phyloP scores from a whole-genome alignment of 306 rosid genomes.

The Citrullus mucosospermus region DNA sequence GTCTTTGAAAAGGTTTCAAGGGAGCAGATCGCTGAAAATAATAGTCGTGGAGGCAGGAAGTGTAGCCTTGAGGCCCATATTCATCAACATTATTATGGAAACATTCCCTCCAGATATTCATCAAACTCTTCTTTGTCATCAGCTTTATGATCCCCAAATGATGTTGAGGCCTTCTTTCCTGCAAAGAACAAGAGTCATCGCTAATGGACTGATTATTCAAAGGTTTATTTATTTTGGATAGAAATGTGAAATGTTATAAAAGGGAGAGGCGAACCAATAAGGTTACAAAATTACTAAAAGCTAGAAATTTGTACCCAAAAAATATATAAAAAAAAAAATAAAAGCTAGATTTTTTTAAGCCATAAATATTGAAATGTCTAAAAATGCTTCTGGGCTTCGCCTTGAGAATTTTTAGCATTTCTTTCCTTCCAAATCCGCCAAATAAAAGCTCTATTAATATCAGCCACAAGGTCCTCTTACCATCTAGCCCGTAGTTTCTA shows the following conservation, averaged over 20 bases:
- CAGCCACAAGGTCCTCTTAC: neutral
- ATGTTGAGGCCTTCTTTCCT: constrained; percentile 51
- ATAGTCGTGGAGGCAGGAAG: neutral
- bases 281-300: neutral
- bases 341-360: neutral
- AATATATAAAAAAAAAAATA: neutral
- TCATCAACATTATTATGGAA: constrained; percentile 30
- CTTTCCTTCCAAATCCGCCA: neutral
- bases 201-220: neutral
- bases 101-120: constrained; percentile 82
- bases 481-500: neutral
- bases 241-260: neutral
- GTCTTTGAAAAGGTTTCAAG: neutral
- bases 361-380: neutral
- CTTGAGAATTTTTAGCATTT: neutral
- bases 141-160: constrained; percentile 29
- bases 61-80: neutral
- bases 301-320: no score
- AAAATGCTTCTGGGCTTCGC: neutral
- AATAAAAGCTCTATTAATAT: neutral
- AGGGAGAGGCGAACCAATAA: neutral
- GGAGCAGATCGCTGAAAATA: neutral
- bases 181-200: neutral
- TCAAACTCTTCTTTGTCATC: constrained; percentile 40
- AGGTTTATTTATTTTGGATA: neutral